A percentile compares a stretch with the other conserved stretches of the same genome.
Evolutionary conservation across 1,139 yeast genomes (phyloP).

Genomic region (Pichia norvegensis): DNA sequence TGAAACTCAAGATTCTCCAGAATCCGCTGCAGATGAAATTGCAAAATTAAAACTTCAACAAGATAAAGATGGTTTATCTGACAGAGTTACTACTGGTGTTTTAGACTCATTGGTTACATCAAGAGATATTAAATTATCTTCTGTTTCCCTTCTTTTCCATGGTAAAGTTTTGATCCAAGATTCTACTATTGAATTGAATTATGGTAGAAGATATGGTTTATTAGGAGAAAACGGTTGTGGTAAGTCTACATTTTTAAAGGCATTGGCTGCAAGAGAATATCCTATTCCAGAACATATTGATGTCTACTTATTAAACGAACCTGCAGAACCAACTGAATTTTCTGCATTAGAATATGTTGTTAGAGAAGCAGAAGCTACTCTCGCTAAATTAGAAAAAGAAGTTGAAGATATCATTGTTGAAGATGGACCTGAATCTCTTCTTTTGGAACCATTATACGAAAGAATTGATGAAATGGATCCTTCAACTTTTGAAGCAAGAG

Average conservation of each 20-base stretch:
- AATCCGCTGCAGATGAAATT: conserved; percentile 65
- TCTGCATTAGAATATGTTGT: conserved; percentile 96
- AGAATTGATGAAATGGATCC: conserved; percentile 96
- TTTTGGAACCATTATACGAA: conserved; percentile 85
- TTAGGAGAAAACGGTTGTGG: conserved; percentile 99
- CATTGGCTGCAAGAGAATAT: conserved; percentile 92
- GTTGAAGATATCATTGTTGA: conserved; percentile 85
- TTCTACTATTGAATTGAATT: conserved; percentile 84
- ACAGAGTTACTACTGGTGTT: conserved; percentile 97
- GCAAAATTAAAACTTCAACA: conserved; percentile 85
- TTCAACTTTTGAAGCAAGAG: conserved; percentile 89
- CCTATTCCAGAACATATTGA: conserved; percentile 92
- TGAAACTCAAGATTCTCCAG: conserved; percentile 33
- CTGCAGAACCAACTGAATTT: conserved; percentile 88
- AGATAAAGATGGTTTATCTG: conserved; percentile 89
- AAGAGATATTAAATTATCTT: conserved; percentile 85
- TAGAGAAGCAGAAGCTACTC: conserved; percentile 88
- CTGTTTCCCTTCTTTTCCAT: conserved; percentile 89
- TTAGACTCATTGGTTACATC: conserved; percentile 82
- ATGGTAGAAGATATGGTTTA: conserved; percentile 94
- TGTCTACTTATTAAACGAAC: conserved; percentile 88
- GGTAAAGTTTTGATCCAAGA: conserved; percentile 96
- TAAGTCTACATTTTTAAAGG: conserved; percentile 87
- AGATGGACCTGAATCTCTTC: conserved; percentile 89
- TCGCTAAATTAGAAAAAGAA: conserved; percentile 82